Base-by-base conservation (phyloP, 768 basidiomycete species). In the Boletus rufocinnamomeus region DNA sequence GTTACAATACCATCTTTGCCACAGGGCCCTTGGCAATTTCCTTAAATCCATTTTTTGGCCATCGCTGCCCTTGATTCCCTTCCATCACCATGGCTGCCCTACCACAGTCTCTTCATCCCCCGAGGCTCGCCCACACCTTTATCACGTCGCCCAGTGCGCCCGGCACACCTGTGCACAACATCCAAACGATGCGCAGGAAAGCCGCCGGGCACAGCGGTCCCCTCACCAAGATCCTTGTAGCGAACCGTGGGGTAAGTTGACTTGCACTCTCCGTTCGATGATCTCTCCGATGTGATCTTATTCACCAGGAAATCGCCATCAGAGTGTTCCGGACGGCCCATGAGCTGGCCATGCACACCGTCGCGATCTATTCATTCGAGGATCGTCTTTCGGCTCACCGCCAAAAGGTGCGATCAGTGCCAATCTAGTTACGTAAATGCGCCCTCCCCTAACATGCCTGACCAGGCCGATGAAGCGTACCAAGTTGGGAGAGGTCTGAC, bases 341-440 rank as follows among this genome's bases (percentile, higher is more conserved):
- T 79, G 97, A 99, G 72, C 83, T 99, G 59, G 97, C 95, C 11
- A 97, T 98, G 95, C 93, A 95, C 74, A 97, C 95, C 49, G 97
- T 98, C 56, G 97, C 97, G 38, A 98, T 99, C 79, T 98, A 93
- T 78, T 98, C 96, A 11, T 91, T 81, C 70, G 97, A 99, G 77
- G 97, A 99, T 79, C 84, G 97, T 60, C 83, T 98, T 77, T 91
- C 89, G 40, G 96, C 97, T 40, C 97, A 99, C 80, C 87, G 97
- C 66, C 95, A 98, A 74, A 99, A 99, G 87, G 94, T 88, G 59
- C 50, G 57, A 62, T 43, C 87, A n/a, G n/a, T 85, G 34, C 49
- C 52, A 63, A 38, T 58, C 48, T 52, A 44, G 50, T 27, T 59
- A 49, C 49, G 21, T 30, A 81, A 64, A 79, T 80, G 47, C 28